Conservation (phyloP, 805 yeast genomes). For the Saccharomycopsis fodiens region DNA sequence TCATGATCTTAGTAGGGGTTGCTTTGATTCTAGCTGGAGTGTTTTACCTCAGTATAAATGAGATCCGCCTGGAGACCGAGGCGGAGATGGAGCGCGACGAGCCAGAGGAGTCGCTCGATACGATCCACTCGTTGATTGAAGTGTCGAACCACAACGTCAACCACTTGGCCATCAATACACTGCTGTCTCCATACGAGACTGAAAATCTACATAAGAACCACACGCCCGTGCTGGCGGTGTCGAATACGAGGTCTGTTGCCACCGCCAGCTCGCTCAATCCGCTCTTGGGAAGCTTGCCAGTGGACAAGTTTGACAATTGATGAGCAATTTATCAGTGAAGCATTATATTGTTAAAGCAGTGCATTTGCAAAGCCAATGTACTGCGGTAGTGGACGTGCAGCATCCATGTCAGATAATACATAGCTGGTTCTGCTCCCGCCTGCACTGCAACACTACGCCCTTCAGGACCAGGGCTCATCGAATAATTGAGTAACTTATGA, state of each 20-base stretch:
- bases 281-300: slow-evolving; percentile 2
- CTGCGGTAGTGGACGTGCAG: too few relatives aligned
- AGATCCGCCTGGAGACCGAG: slow-evolving; percentile 26
- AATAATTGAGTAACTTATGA: too few relatives aligned
- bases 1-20: slow-evolving; percentile 44
- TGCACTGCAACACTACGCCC: too few relatives aligned
- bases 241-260: slow-evolving; percentile 5
- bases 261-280: slow-evolving; percentile 14
- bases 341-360: too few relatives aligned
- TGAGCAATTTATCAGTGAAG: too few relatives aligned
- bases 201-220: neutral
- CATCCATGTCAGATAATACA: too few relatives aligned
- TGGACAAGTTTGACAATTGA: neutral
- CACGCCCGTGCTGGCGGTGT: slow-evolving; percentile 8
- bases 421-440: too few relatives aligned
- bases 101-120: neutral
- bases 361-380: too few relatives aligned
- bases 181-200: neutral
- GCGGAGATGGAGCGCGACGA: slow-evolving; percentile 1
- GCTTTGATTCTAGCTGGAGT: slow-evolving; percentile 48
- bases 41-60: slow-evolving; percentile 51
- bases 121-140: neutral
- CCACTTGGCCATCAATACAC: neutral
- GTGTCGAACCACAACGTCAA: neutral
- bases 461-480: too few relatives aligned